Evolutionary conservation across 169 alveolate species (phyloP), one percentile per base, ranked within the genome.

Genomic region (Plasmodium fragile): DNA sequence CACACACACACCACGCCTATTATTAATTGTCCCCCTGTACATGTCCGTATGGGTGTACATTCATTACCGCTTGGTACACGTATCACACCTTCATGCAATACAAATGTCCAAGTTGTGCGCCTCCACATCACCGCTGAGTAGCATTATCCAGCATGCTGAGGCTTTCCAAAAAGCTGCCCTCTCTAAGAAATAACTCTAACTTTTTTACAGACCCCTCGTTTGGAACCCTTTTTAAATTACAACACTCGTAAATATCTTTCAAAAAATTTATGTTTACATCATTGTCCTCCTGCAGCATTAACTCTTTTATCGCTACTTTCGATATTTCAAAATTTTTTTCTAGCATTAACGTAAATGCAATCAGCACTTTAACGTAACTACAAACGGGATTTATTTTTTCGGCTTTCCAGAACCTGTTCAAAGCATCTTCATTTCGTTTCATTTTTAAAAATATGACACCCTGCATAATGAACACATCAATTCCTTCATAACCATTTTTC

Each of bases 381-480:
- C 89, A 53, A 77, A 28, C 45, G 22, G 93, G 93, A 49, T 87
- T 28, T 3, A 87, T 77, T 36, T 87, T 87, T 87, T 87, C 82
- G 36, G 87, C 93, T 87, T 77, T 87, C 45, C 70, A 43, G 32
- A 87, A 87, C 49, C 93, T 87, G 11, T 77, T 87, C 36, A 87
- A 87, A 36, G 93, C 93, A 39, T 87, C 93, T 77, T 55, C 32
- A 71, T 87, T 75, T 53, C 93, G 59, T 71, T 78, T 87, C 70
- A 87, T 87, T 77, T 87, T 87, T 77, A 87, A 78, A 65, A 87
- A 87, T 78, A 87, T 87, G 28, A 87, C 81, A 18, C 93, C 93
- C 70, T 87, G 89, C 83, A 87, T 55, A n/a, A 87, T 75, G 71
- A 41, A 78, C 32, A 87, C 28, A 5, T 87, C 81, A 75, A 65